Evolutionary conservation across 2,329 filamentous ascomycete genomes (phyloP), one percentile per base, ranked within the genome.

Genomic region (Coleophoma cylindrospora): DNA sequence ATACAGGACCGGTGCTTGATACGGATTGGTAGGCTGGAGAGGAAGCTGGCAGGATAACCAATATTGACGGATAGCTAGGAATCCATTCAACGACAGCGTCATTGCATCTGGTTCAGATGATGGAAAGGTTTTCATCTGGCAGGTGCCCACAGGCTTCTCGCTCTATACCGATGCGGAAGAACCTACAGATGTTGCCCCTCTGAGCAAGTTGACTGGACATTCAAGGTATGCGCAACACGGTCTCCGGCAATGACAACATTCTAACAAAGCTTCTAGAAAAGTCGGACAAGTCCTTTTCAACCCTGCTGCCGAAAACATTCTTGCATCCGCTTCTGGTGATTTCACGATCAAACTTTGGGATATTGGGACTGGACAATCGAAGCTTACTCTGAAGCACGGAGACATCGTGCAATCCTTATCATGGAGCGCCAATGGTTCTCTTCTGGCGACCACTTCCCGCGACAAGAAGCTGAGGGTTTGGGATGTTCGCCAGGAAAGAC

Each of bases 211-310:
- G 56, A 79, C 81, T 45, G 94, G 92, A 11, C 94, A 99, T 69
- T 85, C 91, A 59, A 88, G 89, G 87, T 91, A 72, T 27, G 32
- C 48, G 48, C 7, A 44, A 21, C 13, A 34, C 52, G 43, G 2
- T 10, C 27, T 10, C 27, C 27, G 9, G 27, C 27, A 27, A 27
- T 27, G 27, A 27, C 9, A 27, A 2, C 27, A 6, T 10, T 27
- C 27, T 27, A 27, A 27, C 27, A 27, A 27, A 27, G 27, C 27
- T 27, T 49, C 54, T 67, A 95, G 92, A 71, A 99, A 99, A 73
- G 90, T 99, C 57, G 94, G 94, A 54, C 94, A 99, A 70, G 92
- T 99, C 59, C 82, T 96, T 49, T 99, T 97, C 80, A 97, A 99
- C 74, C 91, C 94, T 47, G 84, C 92, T 40, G 94, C 94, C 63